phyloP scores from a whole-genome alignment of 2,329 filamentous ascomycete genomes.

The Penicillium sclerotigenum region DNA sequence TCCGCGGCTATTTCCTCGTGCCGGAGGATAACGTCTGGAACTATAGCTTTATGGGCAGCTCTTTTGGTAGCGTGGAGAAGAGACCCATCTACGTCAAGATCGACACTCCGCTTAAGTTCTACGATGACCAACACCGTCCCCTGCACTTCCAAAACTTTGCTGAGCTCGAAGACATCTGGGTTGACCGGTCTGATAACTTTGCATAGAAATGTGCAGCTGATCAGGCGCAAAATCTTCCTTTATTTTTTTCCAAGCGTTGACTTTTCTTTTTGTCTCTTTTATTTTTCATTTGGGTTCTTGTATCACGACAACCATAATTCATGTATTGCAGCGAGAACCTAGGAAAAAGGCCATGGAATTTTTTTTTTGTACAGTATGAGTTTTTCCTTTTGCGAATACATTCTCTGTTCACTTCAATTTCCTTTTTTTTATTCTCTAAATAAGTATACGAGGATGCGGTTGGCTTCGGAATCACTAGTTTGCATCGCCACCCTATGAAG shows the following conservation, averaged over 20 bases:
- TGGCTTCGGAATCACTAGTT: constrained; percentile 8
- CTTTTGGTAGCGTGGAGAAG: constrained; percentile 86
- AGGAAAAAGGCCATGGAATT: constrained; percentile 7
- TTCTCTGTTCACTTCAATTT: background rate
- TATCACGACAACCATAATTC: constrained; percentile 25
- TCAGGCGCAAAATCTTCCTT: constrained; percentile 18
- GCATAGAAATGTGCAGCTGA: constrained; percentile 55
- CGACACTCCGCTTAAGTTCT: constrained; percentile 85
- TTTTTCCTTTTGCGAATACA: constrained; percentile 8
- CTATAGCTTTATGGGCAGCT: constrained; percentile 94
- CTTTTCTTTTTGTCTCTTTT: constrained; percentile 12
- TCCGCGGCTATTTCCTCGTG: constrained; percentile 92
- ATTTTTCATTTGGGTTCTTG: constrained; percentile 14
- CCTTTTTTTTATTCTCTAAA: background rate
- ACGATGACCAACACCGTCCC: constrained; percentile 86
- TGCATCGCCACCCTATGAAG: background rate
- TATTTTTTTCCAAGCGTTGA: constrained; percentile 12
- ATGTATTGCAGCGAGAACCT: constrained; percentile 19
- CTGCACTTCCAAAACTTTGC: constrained; percentile 97
- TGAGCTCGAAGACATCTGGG: constrained; percentile 94
- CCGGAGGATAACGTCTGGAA: constrained; percentile 92
- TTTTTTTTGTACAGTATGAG: constrained; percentile 3
- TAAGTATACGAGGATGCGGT: constrained; percentile 14
- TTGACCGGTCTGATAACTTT: constrained; percentile 90
- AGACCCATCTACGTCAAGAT: constrained; percentile 87